Evolutionary conservation across 78 protist species (phyloP), one percentile per base, ranked within the genome.

Genomic region (Dictyostelium brefeldianum): DNA sequence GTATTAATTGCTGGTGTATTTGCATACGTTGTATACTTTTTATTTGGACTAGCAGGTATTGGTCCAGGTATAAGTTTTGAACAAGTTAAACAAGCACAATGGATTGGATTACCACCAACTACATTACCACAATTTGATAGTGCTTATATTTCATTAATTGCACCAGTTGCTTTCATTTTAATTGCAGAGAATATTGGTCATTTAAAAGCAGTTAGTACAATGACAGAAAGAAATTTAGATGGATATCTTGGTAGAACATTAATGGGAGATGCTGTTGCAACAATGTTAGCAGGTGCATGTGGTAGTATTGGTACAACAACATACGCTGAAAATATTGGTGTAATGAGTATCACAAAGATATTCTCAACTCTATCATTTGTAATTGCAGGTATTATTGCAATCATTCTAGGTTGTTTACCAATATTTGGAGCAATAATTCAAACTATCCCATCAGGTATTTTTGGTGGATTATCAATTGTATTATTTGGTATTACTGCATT

Each of bases 271-370:
- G 62, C 87, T 3, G 12, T 80, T 10, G 87, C 87, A 9, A 41
- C 57, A 51, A 62, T 80, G 12, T 12, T 80, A 8, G 87, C 87
- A 1, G 87, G 73, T 25, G 11, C 57, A 9, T 56, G 41, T 25
- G 87, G 87, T 8, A 31, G 87, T 62, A 46, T 36, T 10, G 87
- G 87, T 62, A 80, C 87, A 8, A 80, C 87, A 5, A 80, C 87
- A 5, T 80, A 80, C 46, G 87, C 87, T 0, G 87, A 80, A 46
- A 80, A 80, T 46, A 80, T 80, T 46, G 87, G 87, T 80, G 87
- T 80, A n/a, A 80, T 80, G 87, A 80, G 87, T 80, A 62, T 80
- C 1, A 80, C 87, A 2, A 56, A 46, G 46, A 80, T 80, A 6
- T 80, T 46, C 22, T 62, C 78, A n/a, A 80, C 87, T 18, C 29